Conservation (phyloP, 352 stramenopile species). For the Globisporangium lucens region DNA sequence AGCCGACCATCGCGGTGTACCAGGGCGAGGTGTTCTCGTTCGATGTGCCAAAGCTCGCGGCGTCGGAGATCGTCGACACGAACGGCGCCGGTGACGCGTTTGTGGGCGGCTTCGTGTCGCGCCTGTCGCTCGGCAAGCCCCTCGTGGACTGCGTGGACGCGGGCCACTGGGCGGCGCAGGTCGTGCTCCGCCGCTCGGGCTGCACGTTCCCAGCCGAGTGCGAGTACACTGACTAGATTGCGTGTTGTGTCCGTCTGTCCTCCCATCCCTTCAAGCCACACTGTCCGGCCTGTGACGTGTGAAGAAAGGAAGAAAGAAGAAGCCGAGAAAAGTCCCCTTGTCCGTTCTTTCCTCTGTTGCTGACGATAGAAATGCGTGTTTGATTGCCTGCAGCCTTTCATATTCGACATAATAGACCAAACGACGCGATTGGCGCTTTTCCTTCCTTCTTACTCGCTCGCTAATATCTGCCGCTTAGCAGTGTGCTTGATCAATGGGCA, state of each 20-base stretch:
- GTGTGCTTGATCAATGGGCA: neutral
- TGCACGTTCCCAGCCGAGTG: constrained; percentile 94
- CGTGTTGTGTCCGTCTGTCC: neutral
- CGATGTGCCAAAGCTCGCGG: constrained; percentile 85
- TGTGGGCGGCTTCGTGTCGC: constrained; percentile 97
- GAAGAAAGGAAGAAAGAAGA: neutral
- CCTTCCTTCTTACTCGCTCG: neutral
- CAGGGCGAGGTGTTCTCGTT: constrained; percentile 92
- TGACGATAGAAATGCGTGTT: neutral
- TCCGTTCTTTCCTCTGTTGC: constrained; percentile 15
- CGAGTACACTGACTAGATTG: constrained; percentile 83
- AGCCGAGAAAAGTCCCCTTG: constrained; percentile 25
- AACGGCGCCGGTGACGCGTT: constrained; percentile 99
- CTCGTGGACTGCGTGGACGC: constrained; percentile 95
- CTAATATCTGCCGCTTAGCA: neutral
- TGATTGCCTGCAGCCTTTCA: neutral
- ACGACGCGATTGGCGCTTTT: constrained; percentile 20
- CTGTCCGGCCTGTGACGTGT: neutral
- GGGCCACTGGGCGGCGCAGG: constrained; percentile 95
- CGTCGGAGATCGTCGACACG: constrained; percentile 96
- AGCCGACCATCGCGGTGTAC: constrained; percentile 95
- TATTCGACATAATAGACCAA: constrained; percentile 14
- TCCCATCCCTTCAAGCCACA: neutral
- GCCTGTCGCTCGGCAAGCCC: constrained; percentile 81
- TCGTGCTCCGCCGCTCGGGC: constrained; percentile 97